Conservation (phyloP, 441 rosid genomes). For the Croton setiger region DNA sequence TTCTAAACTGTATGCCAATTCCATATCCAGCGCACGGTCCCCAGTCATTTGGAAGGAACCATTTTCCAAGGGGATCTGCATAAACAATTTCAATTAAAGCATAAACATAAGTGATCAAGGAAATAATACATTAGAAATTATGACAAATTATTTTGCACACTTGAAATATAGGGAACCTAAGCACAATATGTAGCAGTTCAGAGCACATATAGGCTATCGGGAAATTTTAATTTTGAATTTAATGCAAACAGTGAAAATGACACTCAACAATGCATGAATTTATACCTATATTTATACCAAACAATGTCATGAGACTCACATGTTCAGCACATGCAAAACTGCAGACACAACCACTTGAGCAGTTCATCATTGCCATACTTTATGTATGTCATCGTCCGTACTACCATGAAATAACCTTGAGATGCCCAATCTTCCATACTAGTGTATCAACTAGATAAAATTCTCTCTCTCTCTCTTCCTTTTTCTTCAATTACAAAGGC, state of each 20-base stretch:
- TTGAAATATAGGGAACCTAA: background rate
- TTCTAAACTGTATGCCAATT: slow-evolving; percentile 41
- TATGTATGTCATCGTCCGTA: background rate
- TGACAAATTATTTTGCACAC: background rate
- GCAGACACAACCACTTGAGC: background rate
- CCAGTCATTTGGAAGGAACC: slow-evolving; percentile 28
- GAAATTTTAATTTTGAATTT: too few relatives aligned
- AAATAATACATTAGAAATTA: background rate
- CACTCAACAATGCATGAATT: background rate
- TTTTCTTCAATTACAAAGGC: background rate
- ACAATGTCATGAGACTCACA: too few relatives aligned
- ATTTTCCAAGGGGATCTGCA: slow-evolving; percentile 44
- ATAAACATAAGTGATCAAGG: slow-evolving; percentile 9
- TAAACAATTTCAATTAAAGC: slow-evolving; percentile 26
- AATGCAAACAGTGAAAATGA: background rate
- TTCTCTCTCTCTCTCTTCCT: background rate
- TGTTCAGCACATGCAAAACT: background rate
- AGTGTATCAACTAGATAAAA: background rate
- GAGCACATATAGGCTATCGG: background rate
- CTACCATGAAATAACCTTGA: background rate
- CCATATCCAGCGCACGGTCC: slow-evolving; percentile 43
- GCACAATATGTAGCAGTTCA: background rate
- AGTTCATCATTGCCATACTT: background rate
- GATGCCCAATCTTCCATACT: background rate
- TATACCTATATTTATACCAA: background rate